Evolutionary conservation across 805 yeast species (phyloP), one percentile per base, ranked within the genome.

Genomic region (Myxozyma udenii): DNA sequence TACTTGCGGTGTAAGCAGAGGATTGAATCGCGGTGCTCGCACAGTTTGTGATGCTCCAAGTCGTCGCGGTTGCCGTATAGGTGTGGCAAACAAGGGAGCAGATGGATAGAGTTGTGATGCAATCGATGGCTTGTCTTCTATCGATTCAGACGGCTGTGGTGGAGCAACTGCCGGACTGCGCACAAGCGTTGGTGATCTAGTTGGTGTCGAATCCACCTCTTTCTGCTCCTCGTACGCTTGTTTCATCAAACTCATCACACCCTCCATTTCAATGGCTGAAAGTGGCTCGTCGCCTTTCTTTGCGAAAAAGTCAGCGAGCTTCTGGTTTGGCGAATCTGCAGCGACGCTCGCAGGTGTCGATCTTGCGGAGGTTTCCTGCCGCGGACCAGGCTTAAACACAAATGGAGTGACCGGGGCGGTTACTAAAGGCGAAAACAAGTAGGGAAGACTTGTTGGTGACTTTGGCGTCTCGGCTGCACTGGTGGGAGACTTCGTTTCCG

Each of bases 241-340:
- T 14, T 69, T 68, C 55, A 77, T 70, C 19, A 85, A 66, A 1
- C 89, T 78, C 59, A 83, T 65, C 1, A 86, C 91, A n/a, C 95
- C 95, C 67, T 84, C 91, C 62, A 82, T 77, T 65, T 87, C 95
- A 39, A 86, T 73, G 22, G 83, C 87, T 12, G 82, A 74, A 55
- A 87, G 71, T 3, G 91, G 88, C n/a, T 69, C 69, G 50, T 81
- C 78, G n/a, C 95, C 95, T 65, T 85, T 87, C 40, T 70, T 72
- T n/a, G 74, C 74, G 66, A 87, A 87, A 64, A 87, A 87, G 25
- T 75, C 78, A 11, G 88, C 83, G 43, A 87, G 68, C 28, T 78
- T 75, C 26, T 78, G 80, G 68, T 83, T 84, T 3, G 84, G 81
- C 14, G 75, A 70, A 4, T n/a, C n/a, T n/a, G n/a, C n/a, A n/a